These are phyloP conservation scores for Ceratocystis albifundus DNA, from an alignment of 2,329 filamentous ascomycete genomes.

Conservation along the genomic window DNA sequence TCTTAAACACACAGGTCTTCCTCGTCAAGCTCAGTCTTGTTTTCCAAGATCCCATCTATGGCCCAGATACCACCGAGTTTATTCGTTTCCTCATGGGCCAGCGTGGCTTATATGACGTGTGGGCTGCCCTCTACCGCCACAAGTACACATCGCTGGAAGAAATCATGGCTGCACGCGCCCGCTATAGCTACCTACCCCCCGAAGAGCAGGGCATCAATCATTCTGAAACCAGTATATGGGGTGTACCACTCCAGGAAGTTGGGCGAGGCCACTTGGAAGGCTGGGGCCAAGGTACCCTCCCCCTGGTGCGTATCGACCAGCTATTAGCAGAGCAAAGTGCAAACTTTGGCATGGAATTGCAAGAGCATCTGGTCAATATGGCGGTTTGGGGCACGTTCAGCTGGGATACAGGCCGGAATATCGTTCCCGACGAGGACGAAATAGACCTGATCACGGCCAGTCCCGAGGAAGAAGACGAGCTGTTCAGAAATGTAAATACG, in stretches of 20 bases:
- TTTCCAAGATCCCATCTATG: slow-evolving; percentile 52
- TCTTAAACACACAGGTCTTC: slow-evolving; percentile 53
- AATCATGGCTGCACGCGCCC: slow-evolving; percentile 44
- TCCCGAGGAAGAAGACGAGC: slow-evolving; percentile 33
- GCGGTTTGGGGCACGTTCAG: slow-evolving; percentile 53
- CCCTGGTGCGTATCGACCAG: slow-evolving; percentile 41
- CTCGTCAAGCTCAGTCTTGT: slow-evolving; percentile 61
- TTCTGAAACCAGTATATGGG: slow-evolving; percentile 33
- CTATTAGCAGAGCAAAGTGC: slow-evolving; percentile 46
- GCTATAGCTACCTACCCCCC: slow-evolving; percentile 40
- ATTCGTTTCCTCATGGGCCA: slow-evolving; percentile 51
- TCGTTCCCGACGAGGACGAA: slow-evolving; percentile 40
- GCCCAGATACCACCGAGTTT: slow-evolving; percentile 40
- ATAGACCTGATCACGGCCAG: slow-evolving; percentile 35
- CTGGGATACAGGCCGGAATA: slow-evolving; percentile 39
- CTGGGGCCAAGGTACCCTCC: slow-evolving; percentile 38
- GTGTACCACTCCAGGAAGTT: slow-evolving; percentile 41
- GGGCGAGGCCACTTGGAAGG: slow-evolving; percentile 45
- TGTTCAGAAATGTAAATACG: slow-evolving; percentile 29
- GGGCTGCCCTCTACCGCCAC: slow-evolving; percentile 47
- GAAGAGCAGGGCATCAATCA: slow-evolving; percentile 24
- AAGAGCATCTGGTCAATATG: slow-evolving; percentile 45
- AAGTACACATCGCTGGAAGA: slow-evolving; percentile 41
- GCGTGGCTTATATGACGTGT: slow-evolving; percentile 43
- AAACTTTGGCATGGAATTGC: slow-evolving; percentile 42